These are phyloP conservation scores for Cucurbita pepo DNA, from an alignment of 306 rosid species.

Conservation along the genomic window DNA sequence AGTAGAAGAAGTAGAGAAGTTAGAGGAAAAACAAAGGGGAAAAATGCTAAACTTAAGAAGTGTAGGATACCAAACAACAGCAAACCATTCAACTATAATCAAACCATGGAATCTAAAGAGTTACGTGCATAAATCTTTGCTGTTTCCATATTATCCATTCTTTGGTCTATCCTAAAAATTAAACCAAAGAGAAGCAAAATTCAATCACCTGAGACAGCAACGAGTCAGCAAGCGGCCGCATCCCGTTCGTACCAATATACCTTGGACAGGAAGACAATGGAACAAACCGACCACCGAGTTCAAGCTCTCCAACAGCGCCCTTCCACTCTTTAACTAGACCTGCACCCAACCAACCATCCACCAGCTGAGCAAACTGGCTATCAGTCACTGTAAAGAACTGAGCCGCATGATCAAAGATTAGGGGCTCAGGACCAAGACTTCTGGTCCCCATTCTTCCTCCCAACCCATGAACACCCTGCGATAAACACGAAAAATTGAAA, in stretches of 20 bases:
- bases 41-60: not conserved
- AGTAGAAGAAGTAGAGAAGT: not conserved
- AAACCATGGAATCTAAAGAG: not conserved
- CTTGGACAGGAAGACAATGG: conserved; percentile 43
- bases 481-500: conserved; percentile 1
- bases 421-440: conserved; percentile 39
- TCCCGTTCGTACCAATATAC: conserved; percentile 57
- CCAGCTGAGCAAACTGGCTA: conserved; percentile 41
- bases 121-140: not conserved
- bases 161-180: too few relatives aligned
- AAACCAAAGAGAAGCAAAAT: too few relatives aligned
- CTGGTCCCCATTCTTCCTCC: conserved; percentile 96
- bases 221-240: conserved; percentile 75
- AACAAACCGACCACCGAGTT: conserved; percentile 53
- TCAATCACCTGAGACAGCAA: conserved; percentile 48
- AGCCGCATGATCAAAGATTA: conserved; percentile 80
- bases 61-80: not conserved
- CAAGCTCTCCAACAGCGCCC: conserved; percentile 64
- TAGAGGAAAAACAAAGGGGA: not conserved
- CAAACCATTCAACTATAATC: not conserved
- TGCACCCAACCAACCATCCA: conserved; percentile 46
- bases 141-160: not conserved
- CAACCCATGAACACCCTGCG: conserved; percentile 75
- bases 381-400: conserved; percentile 71
- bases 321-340: conserved; percentile 66